A percentile compares a stretch with the other conserved stretches of the same genome.
These are phyloP conservation scores for Diaporthe eres DNA, from an alignment of 2,329 filamentous ascomycete genomes.

Conservation along the genomic window DNA sequence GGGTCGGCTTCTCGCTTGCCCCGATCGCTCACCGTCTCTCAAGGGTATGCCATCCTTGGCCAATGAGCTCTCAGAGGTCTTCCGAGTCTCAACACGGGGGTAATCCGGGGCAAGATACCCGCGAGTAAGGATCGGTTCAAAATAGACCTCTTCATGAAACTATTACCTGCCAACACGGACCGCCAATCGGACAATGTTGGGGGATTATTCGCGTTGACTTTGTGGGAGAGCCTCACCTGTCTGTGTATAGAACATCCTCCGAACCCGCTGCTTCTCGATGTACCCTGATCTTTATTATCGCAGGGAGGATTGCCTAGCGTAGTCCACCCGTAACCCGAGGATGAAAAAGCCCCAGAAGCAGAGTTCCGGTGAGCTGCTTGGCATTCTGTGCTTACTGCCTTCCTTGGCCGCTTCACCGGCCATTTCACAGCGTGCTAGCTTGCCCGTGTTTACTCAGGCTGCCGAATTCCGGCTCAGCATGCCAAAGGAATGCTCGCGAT, in stretches of 20 bases:
- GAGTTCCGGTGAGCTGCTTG: neutral
- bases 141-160: neutral
- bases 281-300: too few species aligned
- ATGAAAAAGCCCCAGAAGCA: neutral
- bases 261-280: neutral
- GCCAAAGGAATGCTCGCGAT: too few species aligned
- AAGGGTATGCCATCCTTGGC: neutral
- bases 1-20: neutral
- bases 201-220: neutral
- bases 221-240: neutral
- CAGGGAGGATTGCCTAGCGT: neutral
- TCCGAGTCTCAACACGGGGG: neutral
- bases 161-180: neutral
- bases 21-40: slow-evolving; percentile 8
- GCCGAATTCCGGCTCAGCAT: neutral
- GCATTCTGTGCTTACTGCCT: neutral
- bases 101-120: neutral
- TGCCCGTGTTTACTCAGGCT: neutral
- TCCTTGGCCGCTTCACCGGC: neutral
- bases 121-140: neutral
- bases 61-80: neutral
- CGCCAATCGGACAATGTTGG: neutral
- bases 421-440: neutral
- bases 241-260: too few species aligned
- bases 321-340: too few species aligned